phyloP scores from a whole-genome alignment of 495 filamentous ascomycete genomes.

The Penicillium diatomitis region DNA sequence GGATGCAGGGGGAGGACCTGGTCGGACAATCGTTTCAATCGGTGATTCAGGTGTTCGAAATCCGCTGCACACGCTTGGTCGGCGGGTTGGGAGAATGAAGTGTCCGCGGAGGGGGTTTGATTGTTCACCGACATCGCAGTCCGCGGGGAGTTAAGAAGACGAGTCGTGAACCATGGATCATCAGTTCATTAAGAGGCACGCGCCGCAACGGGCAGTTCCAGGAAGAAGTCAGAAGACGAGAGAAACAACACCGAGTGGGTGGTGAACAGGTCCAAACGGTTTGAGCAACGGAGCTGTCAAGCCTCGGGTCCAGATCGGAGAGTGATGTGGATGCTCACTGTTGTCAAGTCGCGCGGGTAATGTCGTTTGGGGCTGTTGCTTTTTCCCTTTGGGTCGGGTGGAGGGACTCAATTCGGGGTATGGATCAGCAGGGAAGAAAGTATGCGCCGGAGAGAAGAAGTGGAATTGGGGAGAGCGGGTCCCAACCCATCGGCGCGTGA shows the following conservation, averaged over 20 bases:
- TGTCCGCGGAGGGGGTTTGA: constrained; percentile 23
- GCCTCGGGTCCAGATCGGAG: too few species aligned
- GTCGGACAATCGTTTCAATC: constrained; percentile 36
- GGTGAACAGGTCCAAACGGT: not conserved
- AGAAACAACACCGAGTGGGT: not conserved
- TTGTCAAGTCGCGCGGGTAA: too few species aligned
- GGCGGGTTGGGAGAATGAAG: constrained; percentile 14
- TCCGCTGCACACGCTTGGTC: constrained; percentile 16
- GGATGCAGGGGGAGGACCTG: constrained; percentile 39
- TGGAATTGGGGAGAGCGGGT: constrained; percentile 3
- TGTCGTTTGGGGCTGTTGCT: too few species aligned
- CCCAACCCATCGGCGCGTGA: constrained; percentile 9
- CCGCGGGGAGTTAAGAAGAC: constrained; percentile 13
- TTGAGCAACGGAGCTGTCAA: not conserved
- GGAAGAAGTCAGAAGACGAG: not conserved
- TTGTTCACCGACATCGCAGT: constrained; percentile 42
- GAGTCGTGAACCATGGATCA: constrained; percentile 14
- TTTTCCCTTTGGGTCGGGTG: too few species aligned
- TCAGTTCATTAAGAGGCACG: too few species aligned
- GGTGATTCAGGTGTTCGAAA: constrained; percentile 28
- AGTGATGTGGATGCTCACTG: not conserved
- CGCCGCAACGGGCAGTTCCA: too few species aligned
- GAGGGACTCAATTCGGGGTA: too few species aligned
- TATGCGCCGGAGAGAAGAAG: constrained; percentile 4
- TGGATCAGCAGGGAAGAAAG: not conserved